Evolutionary conservation across 176 grass and related monocot species (phyloP), one percentile per base, ranked within the genome.

Genomic region (Metroxylon sagu): DNA sequence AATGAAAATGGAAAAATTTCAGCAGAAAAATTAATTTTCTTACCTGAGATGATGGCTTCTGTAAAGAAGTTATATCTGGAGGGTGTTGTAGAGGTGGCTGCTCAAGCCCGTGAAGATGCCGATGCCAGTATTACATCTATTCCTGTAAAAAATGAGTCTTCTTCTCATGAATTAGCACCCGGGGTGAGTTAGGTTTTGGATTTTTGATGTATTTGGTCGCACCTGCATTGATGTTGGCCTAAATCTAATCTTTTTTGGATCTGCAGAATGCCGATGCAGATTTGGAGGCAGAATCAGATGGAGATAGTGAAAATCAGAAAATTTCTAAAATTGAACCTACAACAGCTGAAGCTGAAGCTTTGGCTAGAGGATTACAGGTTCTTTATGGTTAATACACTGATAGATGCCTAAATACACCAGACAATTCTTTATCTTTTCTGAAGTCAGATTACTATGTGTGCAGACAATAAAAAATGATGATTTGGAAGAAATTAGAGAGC

Each of bases 391-490:
- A 43, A 14, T 43, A 43, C 12, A 10, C 12, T 43, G 35, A 43
- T 2, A 2, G 35, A 43, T 43, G 35, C 35, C 35, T 43, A 43
- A 43, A 43, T 43, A 43, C 14, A 10, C 8, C 35, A 2, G 35
- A 43, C 3, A 43, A 7, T 43, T 43, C 10, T 43, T 43, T 43
- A 43, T 43, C 2, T 43, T 43, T 43, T 43, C 35, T 43, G 35
- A 43, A 43, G 8, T 43, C 35, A 12, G 10, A 43, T 43, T 43
- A 43, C 35, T 43, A 43, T 43, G 8, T 56, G 43, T 78, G 78
- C 74, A 98, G 93, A 98, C 84, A 66, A 98, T 98, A 69, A 76
- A 76, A 62, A 92, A 92, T 74, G 93, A 92, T 62, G 93, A 98
- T 83, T 82, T 98, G 73, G 93, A 98, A 69, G 93, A 98, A 79